phyloP scores from a whole-genome alignment of 2,329 filamentous ascomycete species.

The Clonostachys rhizophaga region DNA sequence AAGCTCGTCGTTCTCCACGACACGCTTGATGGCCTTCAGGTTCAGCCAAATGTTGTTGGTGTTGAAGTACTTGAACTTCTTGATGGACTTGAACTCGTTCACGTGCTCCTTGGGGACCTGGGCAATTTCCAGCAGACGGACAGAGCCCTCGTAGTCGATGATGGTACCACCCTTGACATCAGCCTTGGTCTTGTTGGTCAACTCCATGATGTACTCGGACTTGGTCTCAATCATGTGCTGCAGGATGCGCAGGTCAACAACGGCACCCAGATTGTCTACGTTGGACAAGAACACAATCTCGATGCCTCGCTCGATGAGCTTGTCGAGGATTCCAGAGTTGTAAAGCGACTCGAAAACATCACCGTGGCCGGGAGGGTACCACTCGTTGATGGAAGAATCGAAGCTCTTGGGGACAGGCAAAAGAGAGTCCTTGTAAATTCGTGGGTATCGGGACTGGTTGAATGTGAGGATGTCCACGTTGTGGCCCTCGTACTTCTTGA shows the following conservation, averaged over 20 bases:
- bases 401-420: conserved; percentile 90
- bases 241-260: conserved; percentile 95
- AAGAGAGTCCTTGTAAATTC: conserved; percentile 96
- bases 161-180: conserved; percentile 99
- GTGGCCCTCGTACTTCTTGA: conserved; percentile 99
- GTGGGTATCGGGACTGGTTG: conserved; percentile 98
- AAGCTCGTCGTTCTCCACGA: conserved; percentile 97
- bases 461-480: conserved; percentile 99
- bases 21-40: conserved; percentile 93
- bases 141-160: conserved; percentile 97
- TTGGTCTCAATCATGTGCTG: conserved; percentile 99
- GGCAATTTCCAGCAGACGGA: conserved; percentile 95
- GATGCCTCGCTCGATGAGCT: conserved; percentile 90
- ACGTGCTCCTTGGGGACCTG: conserved; percentile 99
- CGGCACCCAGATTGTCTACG: conserved; percentile 96
- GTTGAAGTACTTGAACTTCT: conserved; percentile 99
- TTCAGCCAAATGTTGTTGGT: conserved; percentile 99
- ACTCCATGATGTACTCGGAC: conserved; percentile 98
- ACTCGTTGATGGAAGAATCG: conserved; percentile 86
- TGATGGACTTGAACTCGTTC: conserved; percentile 99
- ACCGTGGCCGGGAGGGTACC: conserved; percentile 98
- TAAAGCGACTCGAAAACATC: conserved; percentile 99
- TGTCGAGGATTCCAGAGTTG: conserved; percentile 97
- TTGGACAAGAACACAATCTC: conserved; percentile 99
- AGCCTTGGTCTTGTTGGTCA: conserved; percentile 99